A percentile compares a stretch with the other conserved stretches of the same genome.
phyloP scores from a whole-genome alignment of 441 rosid species.

The Omphalea diandra region DNA sequence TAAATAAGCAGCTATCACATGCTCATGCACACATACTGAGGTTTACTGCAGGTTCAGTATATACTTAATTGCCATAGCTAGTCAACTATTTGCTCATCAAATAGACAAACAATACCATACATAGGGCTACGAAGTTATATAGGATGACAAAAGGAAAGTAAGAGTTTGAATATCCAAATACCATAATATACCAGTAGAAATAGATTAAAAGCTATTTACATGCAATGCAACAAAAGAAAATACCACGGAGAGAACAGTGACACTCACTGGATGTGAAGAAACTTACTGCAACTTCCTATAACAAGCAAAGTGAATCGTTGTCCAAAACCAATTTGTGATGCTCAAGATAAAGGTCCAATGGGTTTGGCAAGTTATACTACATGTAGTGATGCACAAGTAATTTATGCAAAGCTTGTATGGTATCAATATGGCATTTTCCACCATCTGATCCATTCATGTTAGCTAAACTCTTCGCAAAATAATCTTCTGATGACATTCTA shows the following conservation, averaged over 20 bases:
- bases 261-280: conserved; percentile 31
- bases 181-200: background rate
- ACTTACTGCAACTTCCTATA: conserved; percentile 93
- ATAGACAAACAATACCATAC: too few species aligned
- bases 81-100: background rate
- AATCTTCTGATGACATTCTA: conserved; percentile 42
- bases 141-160: background rate
- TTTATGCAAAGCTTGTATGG: conserved; percentile 69
- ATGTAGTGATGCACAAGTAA: conserved; percentile 64
- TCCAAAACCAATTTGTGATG: conserved; percentile 69
- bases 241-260: conserved; percentile 23
- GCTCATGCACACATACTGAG: background rate
- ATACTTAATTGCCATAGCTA: background rate
- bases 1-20: background rate
- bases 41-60: background rate
- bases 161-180: background rate
- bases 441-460: conserved; percentile 43
- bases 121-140: background rate
- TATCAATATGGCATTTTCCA: conserved; percentile 40
- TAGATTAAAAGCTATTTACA: background rate
- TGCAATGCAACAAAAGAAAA: conserved; percentile 12
- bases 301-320: conserved; percentile 51
- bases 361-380: conserved; percentile 76
- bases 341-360: conserved; percentile 91
- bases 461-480: conserved; percentile 42